Base-by-base conservation (phyloP, 805 yeast species). In the Kodamaea leandrae region DNA sequence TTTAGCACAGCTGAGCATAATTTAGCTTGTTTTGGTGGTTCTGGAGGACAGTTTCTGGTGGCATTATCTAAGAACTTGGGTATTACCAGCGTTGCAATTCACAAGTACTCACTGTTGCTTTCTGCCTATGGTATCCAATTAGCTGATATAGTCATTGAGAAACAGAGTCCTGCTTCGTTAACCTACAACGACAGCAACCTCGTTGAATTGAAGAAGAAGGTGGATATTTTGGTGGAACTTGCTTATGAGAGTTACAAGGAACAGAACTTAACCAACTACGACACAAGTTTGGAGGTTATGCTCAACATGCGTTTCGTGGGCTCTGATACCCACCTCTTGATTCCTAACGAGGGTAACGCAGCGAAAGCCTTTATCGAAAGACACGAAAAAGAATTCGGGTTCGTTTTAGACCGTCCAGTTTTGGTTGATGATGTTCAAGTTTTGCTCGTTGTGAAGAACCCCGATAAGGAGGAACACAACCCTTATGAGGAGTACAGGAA, bases 31-130 rank as follows among this genome's bases (percentile, higher is more conserved):
- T 88, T 88, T 63, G 96, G 96, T 35, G 96, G 96, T 36, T 95
- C 95, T 18, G 96, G 96, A 40, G 96, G 96, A 6, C 96, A 88
- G 62, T 90, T 86, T 60, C 90, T 93, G 2, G 80, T 77, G 36
- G 80, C 85, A 7, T 80, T 88, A 25, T 95, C 95, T 1, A 71
- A 77, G 43, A 72, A 76, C 18, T 68, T 88, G 45, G 89, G 89
- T 6, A 83, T 88, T 36, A 58, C 68, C 9, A 76, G 78, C 20
- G 84, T 88, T 6, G 61, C 86, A 24, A 81, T 85, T 18, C 96
- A 88, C 62, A 76, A 83, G 57, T 85, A 85, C 58, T 86, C 96
- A 2, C 86, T 95, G 0, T 78, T 88, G 30, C 66, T 88, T 8
- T 85, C 95, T 1, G 96, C 96, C 0, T 88, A 84, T 56, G 96